Evolutionary conservation across 306 rosid genomes (phyloP).

Genomic region (Dryas octopetala): DNA sequence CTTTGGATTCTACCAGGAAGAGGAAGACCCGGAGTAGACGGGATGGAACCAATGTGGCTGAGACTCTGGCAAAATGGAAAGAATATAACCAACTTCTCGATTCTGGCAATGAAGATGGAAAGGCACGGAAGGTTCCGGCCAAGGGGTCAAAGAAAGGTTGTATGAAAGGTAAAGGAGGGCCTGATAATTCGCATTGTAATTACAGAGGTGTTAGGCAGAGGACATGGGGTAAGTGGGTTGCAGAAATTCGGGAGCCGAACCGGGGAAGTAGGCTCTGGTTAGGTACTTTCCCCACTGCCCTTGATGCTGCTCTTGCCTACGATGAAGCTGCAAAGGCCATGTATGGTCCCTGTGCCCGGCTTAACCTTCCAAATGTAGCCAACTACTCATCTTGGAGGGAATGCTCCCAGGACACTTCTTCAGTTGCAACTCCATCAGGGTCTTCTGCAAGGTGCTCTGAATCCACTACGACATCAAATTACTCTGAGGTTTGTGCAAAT

Average conservation of each 20-base stretch:
- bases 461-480: conserved; percentile 43
- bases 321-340: conserved; percentile 93
- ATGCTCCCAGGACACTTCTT: conserved; percentile 27
- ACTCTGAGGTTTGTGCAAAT: conserved; percentile 57
- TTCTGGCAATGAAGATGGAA: conserved; percentile 30
- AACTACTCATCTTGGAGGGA: conserved; percentile 32
- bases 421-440: conserved; percentile 34
- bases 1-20: conserved; percentile 60
- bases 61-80: conserved; percentile 74
- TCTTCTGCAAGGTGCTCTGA: conserved; percentile 48
- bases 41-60: conserved; percentile 59
- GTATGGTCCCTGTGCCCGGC: conserved; percentile 81
- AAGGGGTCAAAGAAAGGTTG: conserved; percentile 98
- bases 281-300: conserved; percentile 70
- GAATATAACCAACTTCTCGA: conserved; percentile 44
- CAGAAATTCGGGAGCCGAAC: conserved; percentile 83
- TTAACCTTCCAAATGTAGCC: conserved; percentile 57
- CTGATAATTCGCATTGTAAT: conserved; percentile 65
- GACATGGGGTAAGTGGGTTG: conserved; percentile 99
- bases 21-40: conserved; percentile 65
- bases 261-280: conserved; percentile 81
- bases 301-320: conserved; percentile 71
- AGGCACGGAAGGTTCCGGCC: conserved; percentile 57
- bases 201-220: conserved; percentile 97
- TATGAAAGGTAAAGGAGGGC: conserved; percentile 99